Conservation (phyloP, 1,284 basidiomycete genomes). For the Sanguinoderma infundibulare region DNA sequence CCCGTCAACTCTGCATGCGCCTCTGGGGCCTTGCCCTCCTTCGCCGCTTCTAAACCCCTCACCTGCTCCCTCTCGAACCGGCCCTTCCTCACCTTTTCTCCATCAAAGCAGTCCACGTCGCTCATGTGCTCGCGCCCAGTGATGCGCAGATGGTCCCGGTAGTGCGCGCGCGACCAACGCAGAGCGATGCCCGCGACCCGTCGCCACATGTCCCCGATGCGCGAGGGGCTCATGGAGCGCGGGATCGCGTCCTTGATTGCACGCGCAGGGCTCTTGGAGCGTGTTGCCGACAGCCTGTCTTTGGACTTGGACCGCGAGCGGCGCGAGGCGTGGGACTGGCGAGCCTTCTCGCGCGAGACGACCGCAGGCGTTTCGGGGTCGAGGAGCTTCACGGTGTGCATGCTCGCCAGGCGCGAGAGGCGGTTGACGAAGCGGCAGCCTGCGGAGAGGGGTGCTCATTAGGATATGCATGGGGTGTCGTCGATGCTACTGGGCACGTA, state of each 20-base stretch:
- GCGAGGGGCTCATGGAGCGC: constrained; percentile 21
- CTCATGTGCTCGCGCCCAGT: constrained; percentile 79
- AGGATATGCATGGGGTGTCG: background rate
- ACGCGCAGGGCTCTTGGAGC: constrained; percentile 16
- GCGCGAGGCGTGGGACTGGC: constrained; percentile 33
- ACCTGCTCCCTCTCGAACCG: constrained; percentile 35
- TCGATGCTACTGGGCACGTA: constrained; percentile 38
- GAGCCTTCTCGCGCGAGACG: constrained; percentile 47
- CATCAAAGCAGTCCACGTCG: constrained; percentile 74
- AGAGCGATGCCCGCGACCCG: constrained; percentile 49
- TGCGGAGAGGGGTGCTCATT: constrained; percentile 32
- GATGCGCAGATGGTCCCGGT: constrained; percentile 64
- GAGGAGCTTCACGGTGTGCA: constrained; percentile 38
- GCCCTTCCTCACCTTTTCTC: constrained; percentile 42
- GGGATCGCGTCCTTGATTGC: constrained; percentile 20
- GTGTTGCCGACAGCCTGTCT: constrained; percentile 15
- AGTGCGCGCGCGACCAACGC: constrained; percentile 55
- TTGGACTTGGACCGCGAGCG: constrained; percentile 22
- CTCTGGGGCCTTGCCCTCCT: background rate
- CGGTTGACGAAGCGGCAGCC: constrained; percentile 72
- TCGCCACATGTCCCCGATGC: constrained; percentile 52
- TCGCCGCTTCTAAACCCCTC: constrained; percentile 33
- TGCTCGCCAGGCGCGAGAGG: constrained; percentile 47
- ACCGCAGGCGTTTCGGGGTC: constrained; percentile 46
- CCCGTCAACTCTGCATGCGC: constrained; percentile 12